Conservation (phyloP, 106 monocot species). For the Amphibolis antarctica region DNA sequence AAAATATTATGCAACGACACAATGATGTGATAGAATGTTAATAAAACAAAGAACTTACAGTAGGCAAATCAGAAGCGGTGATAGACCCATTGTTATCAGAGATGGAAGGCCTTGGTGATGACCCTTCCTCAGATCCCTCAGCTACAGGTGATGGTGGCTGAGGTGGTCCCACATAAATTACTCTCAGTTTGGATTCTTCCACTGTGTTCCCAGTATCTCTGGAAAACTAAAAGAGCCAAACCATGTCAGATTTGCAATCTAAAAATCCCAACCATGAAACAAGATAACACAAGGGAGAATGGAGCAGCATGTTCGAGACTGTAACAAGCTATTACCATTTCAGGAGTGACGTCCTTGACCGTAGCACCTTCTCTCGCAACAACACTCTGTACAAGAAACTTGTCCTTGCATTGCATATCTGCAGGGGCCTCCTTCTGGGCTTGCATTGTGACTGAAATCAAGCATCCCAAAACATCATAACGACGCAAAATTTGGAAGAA, state of each 20-base stretch:
- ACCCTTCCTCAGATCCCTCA: conserved; percentile 22
- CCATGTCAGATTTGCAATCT: not conserved
- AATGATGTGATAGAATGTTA: not conserved
- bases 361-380: conserved; percentile 4
- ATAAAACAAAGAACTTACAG: conserved; percentile 6
- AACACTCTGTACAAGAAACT: conserved; percentile 23
- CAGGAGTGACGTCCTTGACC: conserved; percentile 14
- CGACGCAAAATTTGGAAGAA: not conserved
- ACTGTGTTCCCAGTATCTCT: conserved; percentile 12
- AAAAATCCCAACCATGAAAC: not conserved
- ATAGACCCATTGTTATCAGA: conserved; percentile 16
- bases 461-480: not conserved
- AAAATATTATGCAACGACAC: not conserved
- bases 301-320: not conserved
- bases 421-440: conserved; percentile 9
- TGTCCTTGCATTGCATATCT: conserved; percentile 26
- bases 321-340: conserved; percentile 9
- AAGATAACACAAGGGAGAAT: not conserved
- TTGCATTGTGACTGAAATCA: conserved; percentile 20
- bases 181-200: conserved; percentile 19
- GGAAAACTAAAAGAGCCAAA: conserved; percentile 6
- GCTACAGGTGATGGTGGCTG: conserved; percentile 19
- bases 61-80: conserved; percentile 8
- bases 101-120: conserved; percentile 15
- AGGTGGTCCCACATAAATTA: conserved; percentile 15